phyloP scores from a whole-genome alignment of 306 rosid genomes.

The Corylus avellana region DNA sequence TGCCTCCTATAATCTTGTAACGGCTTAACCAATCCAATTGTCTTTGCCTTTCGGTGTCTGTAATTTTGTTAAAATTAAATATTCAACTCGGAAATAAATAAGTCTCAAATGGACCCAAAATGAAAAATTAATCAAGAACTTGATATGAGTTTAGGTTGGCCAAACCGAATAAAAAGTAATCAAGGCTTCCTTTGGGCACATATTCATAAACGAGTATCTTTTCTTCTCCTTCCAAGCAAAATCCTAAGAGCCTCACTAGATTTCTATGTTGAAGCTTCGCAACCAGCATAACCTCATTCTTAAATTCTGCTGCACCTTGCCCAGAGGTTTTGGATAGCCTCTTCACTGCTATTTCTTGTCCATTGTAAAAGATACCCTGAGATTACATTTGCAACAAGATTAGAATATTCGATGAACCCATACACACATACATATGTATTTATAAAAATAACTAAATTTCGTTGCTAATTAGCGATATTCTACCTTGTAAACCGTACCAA shows the following conservation, averaged over 20 bases:
- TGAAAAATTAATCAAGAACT: neutral
- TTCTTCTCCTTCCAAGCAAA: no score
- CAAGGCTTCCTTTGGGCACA: slow-evolving; percentile 30
- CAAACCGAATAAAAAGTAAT: slow-evolving; percentile 30
- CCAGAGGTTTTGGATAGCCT: neutral
- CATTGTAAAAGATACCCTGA: slow-evolving; percentile 29
- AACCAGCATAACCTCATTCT: slow-evolving; percentile 24
- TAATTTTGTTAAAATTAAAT: no score
- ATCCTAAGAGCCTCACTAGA: neutral
- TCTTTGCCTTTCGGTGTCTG: slow-evolving; percentile 25
- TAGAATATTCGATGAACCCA: neutral
- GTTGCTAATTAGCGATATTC: no score
- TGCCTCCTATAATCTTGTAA: slow-evolving; percentile 33
- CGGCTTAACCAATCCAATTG: slow-evolving; percentile 45
- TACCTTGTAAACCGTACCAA: neutral
- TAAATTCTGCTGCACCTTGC: neutral
- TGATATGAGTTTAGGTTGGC: neutral
- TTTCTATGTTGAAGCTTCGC: slow-evolving; percentile 30
- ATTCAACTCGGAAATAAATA: no score
- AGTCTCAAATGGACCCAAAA: no score
- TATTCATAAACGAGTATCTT: no score
- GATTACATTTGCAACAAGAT: neutral
- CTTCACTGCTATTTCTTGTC: slow-evolving; percentile 27
- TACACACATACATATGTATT: no score
- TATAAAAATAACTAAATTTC: no score